These are phyloP conservation scores for Hirsutella rhossiliensis DNA, from an alignment of 2,329 filamentous ascomycete species.

Conservation along the genomic window DNA sequence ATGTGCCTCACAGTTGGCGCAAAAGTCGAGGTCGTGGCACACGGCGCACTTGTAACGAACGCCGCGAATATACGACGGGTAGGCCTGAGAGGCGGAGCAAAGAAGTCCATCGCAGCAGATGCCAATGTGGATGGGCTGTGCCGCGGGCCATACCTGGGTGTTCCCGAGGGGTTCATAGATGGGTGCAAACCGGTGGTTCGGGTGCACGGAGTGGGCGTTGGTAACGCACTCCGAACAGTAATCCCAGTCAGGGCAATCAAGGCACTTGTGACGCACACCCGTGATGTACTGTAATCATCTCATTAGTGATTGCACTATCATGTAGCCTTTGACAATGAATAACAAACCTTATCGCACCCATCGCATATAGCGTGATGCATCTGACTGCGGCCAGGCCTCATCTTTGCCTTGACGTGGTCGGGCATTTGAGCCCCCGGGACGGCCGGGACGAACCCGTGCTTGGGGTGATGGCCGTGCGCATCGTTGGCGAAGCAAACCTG, in stretches of 20 bases:
- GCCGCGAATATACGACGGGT: constrained; percentile 65
- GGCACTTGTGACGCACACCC: constrained; percentile 90
- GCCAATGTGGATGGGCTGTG: constrained; percentile 53
- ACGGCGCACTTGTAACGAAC: constrained; percentile 95
- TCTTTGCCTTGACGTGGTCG: constrained; percentile 50
- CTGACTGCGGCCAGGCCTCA: constrained; percentile 68
- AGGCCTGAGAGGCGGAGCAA: constrained; percentile 48
- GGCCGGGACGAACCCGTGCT: constrained; percentile 65
- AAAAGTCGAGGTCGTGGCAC: constrained; percentile 92
- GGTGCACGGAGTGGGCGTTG: constrained; percentile 57
- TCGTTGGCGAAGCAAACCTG: constrained; percentile 63
- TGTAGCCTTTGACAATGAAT: neutral
- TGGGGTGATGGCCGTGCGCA: constrained; percentile 83
- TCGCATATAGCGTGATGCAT: constrained; percentile 87
- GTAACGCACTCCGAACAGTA: constrained; percentile 71
- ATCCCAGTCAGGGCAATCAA: constrained; percentile 96
- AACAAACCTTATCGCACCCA: constrained; percentile 58
- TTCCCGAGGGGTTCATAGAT: constrained; percentile 60
- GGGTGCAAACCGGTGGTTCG: constrained; percentile 76
- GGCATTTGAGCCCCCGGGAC: constrained; percentile 50
- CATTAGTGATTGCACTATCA: neutral
- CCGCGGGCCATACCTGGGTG: constrained; percentile 7
- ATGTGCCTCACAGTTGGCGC: constrained; percentile 81
- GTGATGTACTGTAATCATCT: constrained; percentile 44
- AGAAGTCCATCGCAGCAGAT: constrained; percentile 93